Percentiles rank a stretch among this genome's conserved stretches.
Evolutionary conservation across 352 stramenopile genomes (phyloP).

Genomic region (Pythium apleroticum): DNA sequence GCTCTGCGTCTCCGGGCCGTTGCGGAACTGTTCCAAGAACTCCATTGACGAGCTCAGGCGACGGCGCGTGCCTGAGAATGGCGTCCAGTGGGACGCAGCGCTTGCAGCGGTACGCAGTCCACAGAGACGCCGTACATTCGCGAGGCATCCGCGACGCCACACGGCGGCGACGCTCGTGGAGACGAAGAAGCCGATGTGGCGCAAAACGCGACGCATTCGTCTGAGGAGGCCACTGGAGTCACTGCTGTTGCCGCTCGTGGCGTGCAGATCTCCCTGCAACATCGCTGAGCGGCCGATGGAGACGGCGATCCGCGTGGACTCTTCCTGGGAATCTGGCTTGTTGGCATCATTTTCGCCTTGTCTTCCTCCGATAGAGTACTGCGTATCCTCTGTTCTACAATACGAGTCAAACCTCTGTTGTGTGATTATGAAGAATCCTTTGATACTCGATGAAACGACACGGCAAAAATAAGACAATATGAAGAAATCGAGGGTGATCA

Average conservation of each 20-base stretch:
- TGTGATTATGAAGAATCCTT: slow-evolving; percentile 1
- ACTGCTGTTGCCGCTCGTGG: not conserved
- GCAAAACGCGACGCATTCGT: not conserved
- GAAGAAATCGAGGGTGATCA: not conserved
- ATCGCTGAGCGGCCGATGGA: slow-evolving; percentile 1
- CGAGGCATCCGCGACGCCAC: slow-evolving; percentile 23
- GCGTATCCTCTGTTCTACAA: not conserved
- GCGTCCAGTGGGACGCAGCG: slow-evolving; percentile 13
- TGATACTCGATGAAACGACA: not conserved
- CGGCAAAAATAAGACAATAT: not conserved
- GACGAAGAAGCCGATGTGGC: slow-evolving; percentile 14
- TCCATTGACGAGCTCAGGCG: slow-evolving; percentile 36
- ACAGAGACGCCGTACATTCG: slow-evolving; percentile 7
- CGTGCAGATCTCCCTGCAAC: slow-evolving; percentile 7
- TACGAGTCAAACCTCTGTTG: not conserved
- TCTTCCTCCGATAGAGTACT: not conserved
- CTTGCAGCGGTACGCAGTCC: slow-evolving; percentile 1
- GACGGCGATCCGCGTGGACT: not conserved
- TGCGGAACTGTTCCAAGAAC: slow-evolving; percentile 73
- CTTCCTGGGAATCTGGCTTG: not conserved
- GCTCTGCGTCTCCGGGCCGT: slow-evolving; percentile 68
- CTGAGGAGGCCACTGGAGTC: not conserved
- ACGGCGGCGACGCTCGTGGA: slow-evolving; percentile 10
- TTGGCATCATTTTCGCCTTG: not conserved
- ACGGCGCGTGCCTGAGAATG: slow-evolving; percentile 16